These are phyloP conservation scores for Bimuria novae-zelandiae DNA, from an alignment of 2,329 filamentous ascomycete genomes.

Conservation along the genomic window DNA sequence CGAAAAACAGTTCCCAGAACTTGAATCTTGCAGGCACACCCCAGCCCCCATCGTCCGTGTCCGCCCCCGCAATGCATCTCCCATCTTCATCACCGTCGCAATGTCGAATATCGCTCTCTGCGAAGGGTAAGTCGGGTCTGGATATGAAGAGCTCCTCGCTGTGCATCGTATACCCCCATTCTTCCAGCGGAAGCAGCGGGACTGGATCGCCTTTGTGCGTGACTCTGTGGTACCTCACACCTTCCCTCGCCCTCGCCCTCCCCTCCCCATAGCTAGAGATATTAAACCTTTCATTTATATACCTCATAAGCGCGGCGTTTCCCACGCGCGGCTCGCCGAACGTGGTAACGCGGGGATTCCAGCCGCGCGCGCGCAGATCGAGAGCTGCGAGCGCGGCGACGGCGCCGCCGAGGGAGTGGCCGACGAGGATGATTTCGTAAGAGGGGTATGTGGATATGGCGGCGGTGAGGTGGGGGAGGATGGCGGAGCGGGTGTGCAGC, in stretches of 20 bases:
- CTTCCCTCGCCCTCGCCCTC: too few species aligned
- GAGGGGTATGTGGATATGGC: slow-evolving; percentile 66
- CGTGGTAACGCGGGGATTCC: slow-evolving; percentile 79
- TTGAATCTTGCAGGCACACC: slow-evolving; percentile 63
- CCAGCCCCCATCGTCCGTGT: slow-evolving; percentile 33
- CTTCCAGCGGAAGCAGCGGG: slow-evolving; percentile 78
- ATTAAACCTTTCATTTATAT: slow-evolving; percentile 59
- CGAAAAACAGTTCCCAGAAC: slow-evolving; percentile 91
- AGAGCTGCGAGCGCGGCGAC: slow-evolving; percentile 86
- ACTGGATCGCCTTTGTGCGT: slow-evolving; percentile 89
- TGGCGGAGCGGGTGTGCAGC: slow-evolving; percentile 70
- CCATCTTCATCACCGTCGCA: slow-evolving; percentile 75
- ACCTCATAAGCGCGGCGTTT: slow-evolving; percentile 58
- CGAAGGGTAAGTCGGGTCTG: slow-evolving; percentile 71
- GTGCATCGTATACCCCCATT: slow-evolving; percentile 89
- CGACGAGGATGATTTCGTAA: slow-evolving; percentile 78
- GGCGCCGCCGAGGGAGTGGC: slow-evolving; percentile 90
- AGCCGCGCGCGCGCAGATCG: slow-evolving; percentile 78
- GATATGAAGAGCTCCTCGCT: slow-evolving; percentile 86
- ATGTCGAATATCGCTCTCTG: slow-evolving; percentile 67
- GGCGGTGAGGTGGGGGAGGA: slow-evolving; percentile 69
- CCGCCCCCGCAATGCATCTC: slow-evolving; percentile 69
- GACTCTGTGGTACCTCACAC: slow-evolving; percentile 76
- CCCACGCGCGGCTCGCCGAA: slow-evolving; percentile 82
- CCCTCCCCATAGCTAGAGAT: too few species aligned